Evolutionary conservation across 2,329 filamentous ascomycete genomes (phyloP).

Genomic region (Colletotrichum sp.): DNA sequence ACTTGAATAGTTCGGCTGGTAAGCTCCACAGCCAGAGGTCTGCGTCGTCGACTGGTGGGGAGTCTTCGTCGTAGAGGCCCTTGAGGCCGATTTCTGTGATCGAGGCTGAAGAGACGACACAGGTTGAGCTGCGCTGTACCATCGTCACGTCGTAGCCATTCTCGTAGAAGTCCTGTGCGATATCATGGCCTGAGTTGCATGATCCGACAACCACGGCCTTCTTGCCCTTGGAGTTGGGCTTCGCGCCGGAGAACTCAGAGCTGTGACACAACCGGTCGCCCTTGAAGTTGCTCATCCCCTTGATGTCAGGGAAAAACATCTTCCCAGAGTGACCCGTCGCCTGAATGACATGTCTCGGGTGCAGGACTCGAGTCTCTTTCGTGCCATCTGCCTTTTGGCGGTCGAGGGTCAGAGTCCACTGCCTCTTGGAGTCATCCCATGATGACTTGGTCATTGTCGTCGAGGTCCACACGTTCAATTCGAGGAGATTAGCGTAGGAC

Average conservation of each 20-base stretch:
- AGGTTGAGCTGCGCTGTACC: conserved; percentile 71
- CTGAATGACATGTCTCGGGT: conserved; percentile 69
- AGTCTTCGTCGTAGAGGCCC: conserved; percentile 54
- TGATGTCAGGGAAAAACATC: conserved; percentile 60
- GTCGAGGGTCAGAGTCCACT: conserved; percentile 62
- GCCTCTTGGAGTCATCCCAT: conserved; percentile 52
- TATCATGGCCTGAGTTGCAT: conserved; percentile 74
- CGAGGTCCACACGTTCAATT: conserved; percentile 68
- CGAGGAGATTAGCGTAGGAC: conserved; percentile 63
- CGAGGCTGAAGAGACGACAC: conserved; percentile 62
- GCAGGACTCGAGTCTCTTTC: conserved; percentile 57
- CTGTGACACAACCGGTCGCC: conserved; percentile 63
- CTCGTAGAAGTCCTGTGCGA: conserved; percentile 71
- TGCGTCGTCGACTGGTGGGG: conserved; percentile 68
- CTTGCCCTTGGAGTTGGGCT: conserved; percentile 52
- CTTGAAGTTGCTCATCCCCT: conserved; percentile 57
- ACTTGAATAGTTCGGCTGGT: conserved; percentile 66
- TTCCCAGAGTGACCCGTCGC: conserved; percentile 74
- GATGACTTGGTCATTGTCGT: conserved; percentile 49
- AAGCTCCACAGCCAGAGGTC: conserved; percentile 66
- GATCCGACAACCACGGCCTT: conserved; percentile 71
- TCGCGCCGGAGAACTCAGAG: conserved; percentile 61
- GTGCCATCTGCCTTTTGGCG: conserved; percentile 48
- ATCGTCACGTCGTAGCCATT: conserved; percentile 73
- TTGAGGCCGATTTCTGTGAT: conserved; percentile 59